Conservation (phyloP, 805 yeast species). For the Saccharomycopsis fibuligera region DNA sequence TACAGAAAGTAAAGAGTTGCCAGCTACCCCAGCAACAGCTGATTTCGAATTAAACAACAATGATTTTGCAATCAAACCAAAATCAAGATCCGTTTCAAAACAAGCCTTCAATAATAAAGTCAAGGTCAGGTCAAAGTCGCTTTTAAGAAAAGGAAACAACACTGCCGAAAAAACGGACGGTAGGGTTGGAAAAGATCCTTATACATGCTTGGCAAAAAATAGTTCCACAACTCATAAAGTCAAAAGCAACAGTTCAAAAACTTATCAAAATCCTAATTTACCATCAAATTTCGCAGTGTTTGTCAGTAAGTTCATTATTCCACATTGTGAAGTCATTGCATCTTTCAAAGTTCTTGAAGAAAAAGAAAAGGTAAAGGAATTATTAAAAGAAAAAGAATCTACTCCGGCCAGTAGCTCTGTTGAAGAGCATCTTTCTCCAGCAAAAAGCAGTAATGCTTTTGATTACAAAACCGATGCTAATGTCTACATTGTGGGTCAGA, state of each 20-base stretch:
- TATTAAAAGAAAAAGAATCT: neutral
- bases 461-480: neutral
- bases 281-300: constrained; percentile 15
- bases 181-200: neutral
- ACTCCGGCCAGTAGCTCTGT: neutral
- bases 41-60: too few species aligned
- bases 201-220: too few species aligned
- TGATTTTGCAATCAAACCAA: neutral
- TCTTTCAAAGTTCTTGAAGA: constrained; percentile 14
- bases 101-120: neutral
- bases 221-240: neutral
- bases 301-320: constrained; percentile 15
- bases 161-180: neutral
- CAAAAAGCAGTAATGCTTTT: neutral
- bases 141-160: neutral
- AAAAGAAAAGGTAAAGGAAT: neutral
- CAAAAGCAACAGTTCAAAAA: neutral
- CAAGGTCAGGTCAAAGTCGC: neutral
- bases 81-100: neutral
- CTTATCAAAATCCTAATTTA: constrained; percentile 10
- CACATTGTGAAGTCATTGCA: constrained; percentile 19
- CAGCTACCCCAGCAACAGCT: neutral
- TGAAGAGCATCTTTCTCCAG: neutral
- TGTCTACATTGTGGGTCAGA: neutral
- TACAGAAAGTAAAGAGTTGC: neutral